These are phyloP conservation scores for Plasmodium relictum DNA, from an alignment of 169 alveolate genomes.

Conservation along the genomic window DNA sequence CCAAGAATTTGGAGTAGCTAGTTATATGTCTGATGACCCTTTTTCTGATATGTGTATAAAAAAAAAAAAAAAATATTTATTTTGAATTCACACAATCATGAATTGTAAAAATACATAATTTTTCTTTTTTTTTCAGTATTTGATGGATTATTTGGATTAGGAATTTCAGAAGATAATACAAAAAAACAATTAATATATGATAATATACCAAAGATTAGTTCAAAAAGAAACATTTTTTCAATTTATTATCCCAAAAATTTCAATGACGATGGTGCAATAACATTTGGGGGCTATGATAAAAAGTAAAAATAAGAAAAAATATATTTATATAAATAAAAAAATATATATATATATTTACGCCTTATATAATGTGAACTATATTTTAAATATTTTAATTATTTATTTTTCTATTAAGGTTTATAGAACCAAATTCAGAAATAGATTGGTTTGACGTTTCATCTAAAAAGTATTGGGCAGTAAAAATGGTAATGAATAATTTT, in stretches of 20 bases:
- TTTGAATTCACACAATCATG: background rate
- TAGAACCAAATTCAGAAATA: conserved; percentile 41
- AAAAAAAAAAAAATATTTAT: conserved; percentile 12
- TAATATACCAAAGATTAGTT: conserved; percentile 48
- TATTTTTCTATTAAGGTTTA: conserved; percentile 31
- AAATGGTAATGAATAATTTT: conserved; percentile 44
- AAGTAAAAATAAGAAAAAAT: conserved; percentile 24
- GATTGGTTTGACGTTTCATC: conserved; percentile 75
- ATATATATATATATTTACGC: no score
- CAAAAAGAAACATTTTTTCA: conserved; percentile 47
- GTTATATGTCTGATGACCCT: conserved; percentile 76
- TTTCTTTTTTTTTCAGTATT: conserved; percentile 31
- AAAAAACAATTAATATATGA: conserved; percentile 42
- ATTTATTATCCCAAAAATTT: conserved; percentile 73
- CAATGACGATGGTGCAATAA: conserved; percentile 73
- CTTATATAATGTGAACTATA: no score
- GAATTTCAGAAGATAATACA: conserved; percentile 67
- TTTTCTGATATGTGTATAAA: conserved; percentile 73
- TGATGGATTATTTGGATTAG: conserved; percentile 75
- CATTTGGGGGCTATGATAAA: conserved; percentile 74
- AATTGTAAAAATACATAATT: background rate
- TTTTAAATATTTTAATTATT: background rate
- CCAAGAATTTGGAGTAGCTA: conserved; percentile 77
- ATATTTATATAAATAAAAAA: background rate
- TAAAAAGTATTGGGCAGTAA: conserved; percentile 69